Conservation (phyloP, 1,284 basidiomycete genomes). For the Leccinum fallax region DNA sequence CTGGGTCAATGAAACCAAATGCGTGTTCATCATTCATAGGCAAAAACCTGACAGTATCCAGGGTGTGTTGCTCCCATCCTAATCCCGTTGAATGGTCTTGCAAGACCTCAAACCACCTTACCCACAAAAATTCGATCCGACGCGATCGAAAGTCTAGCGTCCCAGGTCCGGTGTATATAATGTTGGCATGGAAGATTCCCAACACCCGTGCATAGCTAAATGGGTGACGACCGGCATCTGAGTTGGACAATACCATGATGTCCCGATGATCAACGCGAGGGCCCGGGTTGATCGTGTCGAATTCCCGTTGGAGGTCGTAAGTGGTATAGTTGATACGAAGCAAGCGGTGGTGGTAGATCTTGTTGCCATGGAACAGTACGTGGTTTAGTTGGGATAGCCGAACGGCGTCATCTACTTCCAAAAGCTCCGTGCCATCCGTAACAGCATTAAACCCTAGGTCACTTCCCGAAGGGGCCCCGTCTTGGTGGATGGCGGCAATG, state of each 20-base stretch:
- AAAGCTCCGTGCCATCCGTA: background rate
- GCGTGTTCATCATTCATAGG: constrained; percentile 1
- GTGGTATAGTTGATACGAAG: background rate
- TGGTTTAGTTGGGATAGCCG: background rate
- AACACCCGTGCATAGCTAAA: background rate
- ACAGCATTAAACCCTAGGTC: too few relatives aligned
- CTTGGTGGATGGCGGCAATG: background rate
- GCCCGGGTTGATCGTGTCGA: background rate
- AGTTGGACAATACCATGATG: background rate
- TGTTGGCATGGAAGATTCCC: background rate
- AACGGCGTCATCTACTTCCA: background rate
- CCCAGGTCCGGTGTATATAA: background rate
- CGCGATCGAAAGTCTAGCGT: background rate
- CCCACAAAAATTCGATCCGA: background rate
- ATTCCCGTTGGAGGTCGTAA: background rate
- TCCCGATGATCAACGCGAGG: background rate
- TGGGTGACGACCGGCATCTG: background rate
- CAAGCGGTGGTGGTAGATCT: background rate
- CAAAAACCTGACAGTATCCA: constrained; percentile 1
- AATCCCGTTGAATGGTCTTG: background rate
- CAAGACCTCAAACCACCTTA: background rate
- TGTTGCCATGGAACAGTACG: background rate
- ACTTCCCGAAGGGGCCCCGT: background rate
- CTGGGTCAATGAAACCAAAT: too few relatives aligned
- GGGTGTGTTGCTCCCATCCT: background rate